phyloP scores from a whole-genome alignment of 2,329 filamentous ascomycete genomes.

The Calcarisporium arbuscula region DNA sequence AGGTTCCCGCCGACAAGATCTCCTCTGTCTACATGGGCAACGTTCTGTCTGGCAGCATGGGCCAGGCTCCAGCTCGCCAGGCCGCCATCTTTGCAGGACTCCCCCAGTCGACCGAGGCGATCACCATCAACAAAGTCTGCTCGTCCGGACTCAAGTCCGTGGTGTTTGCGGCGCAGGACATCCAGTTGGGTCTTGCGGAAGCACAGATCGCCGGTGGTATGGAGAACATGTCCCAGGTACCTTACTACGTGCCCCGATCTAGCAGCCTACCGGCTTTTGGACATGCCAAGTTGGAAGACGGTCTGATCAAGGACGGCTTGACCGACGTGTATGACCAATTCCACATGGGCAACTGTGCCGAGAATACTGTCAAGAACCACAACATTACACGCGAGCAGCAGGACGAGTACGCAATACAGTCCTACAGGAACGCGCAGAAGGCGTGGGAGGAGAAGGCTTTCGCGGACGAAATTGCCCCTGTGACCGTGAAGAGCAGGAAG shows the following conservation, averaged over 20 bases:
- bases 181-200: constrained; percentile 83
- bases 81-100: constrained; percentile 85
- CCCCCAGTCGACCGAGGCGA: constrained; percentile 72
- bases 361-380: constrained; percentile 87
- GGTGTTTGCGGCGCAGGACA: constrained; percentile 83
- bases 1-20: constrained; percentile 72
- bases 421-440: constrained; percentile 82
- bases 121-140: constrained; percentile 97
- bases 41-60: constrained; percentile 75
- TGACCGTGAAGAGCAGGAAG: constrained; percentile 78
- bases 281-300: constrained; percentile 81
- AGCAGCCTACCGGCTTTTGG: constrained; percentile 80
- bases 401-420: constrained; percentile 83
- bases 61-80: constrained; percentile 88
- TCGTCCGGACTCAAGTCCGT: constrained; percentile 93
- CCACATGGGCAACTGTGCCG: constrained; percentile 97
- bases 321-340: constrained; percentile 96
- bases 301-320: constrained; percentile 86
- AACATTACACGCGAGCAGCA: constrained; percentile 76
- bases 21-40: constrained; percentile 97
- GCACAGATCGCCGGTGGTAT: constrained; percentile 91
- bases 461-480: constrained; percentile 82
- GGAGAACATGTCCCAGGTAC: constrained; percentile 95
- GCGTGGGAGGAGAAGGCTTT: constrained; percentile 82
- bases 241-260: constrained; percentile 83